These are phyloP conservation scores for Ogataea nakhonphanomensis DNA, from an alignment of 805 yeast genomes.

Conservation along the genomic window DNA sequence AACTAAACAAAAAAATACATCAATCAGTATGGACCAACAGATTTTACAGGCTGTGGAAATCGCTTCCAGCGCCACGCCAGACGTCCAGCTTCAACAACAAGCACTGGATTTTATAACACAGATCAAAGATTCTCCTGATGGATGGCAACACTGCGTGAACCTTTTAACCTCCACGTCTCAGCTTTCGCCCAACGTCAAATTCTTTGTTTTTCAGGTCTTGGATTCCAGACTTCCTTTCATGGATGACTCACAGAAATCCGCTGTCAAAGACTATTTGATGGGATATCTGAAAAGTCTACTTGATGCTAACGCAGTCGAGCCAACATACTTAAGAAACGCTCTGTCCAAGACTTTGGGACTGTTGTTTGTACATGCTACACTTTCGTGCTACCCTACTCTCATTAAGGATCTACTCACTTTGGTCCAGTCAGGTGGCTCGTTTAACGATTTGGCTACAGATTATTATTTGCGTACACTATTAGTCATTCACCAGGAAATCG, in stretches of 20 bases:
- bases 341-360: slow-evolving; percentile 53
- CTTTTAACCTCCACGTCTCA: slow-evolving; percentile 35
- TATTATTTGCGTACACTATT: slow-evolving; percentile 70
- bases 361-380: slow-evolving; percentile 48
- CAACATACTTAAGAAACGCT: slow-evolving; percentile 50
- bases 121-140: slow-evolving; percentile 50
- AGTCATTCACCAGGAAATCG: slow-evolving; percentile 85
- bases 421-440: slow-evolving; percentile 27
- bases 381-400: slow-evolving; percentile 46
- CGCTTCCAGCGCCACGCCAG: slow-evolving; percentile 70
- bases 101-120: slow-evolving; percentile 53
- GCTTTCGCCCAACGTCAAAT: slow-evolving; percentile 54
- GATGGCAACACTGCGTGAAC: slow-evolving; percentile 53
- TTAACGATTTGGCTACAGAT: slow-evolving; percentile 52
- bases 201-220: slow-evolving; percentile 68
- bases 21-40: slow-evolving; percentile 42
- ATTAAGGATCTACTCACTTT: slow-evolving; percentile 47
- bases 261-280: slow-evolving; percentile 48
- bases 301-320: slow-evolving; percentile 31
- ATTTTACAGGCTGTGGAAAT: slow-evolving; percentile 85
- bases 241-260: slow-evolving; percentile 41
- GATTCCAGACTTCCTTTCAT: slow-evolving; percentile 51
- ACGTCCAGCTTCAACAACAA: slow-evolving; percentile 57
- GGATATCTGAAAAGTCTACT: slow-evolving; percentile 36
- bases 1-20: slow-evolving; percentile 8